Evolutionary conservation across 768 basidiomycete species (phyloP).

Genomic region (Pulveroboletus sp.): DNA sequence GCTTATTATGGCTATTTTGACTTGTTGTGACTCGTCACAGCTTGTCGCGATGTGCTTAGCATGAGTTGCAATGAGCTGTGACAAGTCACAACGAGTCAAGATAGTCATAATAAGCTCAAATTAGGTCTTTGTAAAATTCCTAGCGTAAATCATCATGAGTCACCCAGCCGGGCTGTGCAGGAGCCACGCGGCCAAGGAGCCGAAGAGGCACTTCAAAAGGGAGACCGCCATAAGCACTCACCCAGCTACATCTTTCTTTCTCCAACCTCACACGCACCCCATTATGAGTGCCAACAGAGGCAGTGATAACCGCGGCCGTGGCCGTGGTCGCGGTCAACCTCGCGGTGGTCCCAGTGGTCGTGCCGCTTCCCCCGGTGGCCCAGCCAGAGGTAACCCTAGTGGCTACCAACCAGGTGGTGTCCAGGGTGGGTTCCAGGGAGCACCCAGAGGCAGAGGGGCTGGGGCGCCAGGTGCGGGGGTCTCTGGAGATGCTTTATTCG

Average conservation of each 20-base stretch:
- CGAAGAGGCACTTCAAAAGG: background rate
- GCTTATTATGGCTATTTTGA: too few relatives aligned
- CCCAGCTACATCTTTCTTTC: background rate
- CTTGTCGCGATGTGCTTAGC: too few relatives aligned
- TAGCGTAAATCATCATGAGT: too few relatives aligned
- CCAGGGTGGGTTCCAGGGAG: constrained; percentile 11
- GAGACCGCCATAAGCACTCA: constrained; percentile 4
- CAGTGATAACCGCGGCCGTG: constrained; percentile 10
- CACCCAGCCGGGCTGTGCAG: too few relatives aligned
- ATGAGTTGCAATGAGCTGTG: too few relatives aligned
- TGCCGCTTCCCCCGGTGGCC: background rate
- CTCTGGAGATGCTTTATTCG: constrained; percentile 29
- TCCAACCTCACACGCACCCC: background rate
- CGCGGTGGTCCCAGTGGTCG: constrained; percentile 3
- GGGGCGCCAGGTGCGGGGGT: constrained; percentile 25
- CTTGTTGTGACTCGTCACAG: too few relatives aligned
- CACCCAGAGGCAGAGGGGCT: constrained; percentile 19
- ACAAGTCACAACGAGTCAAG: too few relatives aligned
- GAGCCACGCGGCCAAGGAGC: too few relatives aligned
- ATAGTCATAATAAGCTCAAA: too few relatives aligned
- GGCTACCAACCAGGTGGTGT: constrained; percentile 6
- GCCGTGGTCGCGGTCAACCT: constrained; percentile 16
- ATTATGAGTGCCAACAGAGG: constrained; percentile 18
- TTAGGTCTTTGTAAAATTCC: too few relatives aligned
- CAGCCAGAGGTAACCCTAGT: constrained; percentile 4